A percentile compares a stretch with the other conserved stretches of the same genome.
Evolutionary conservation across 2,329 filamentous ascomycete species (phyloP).

Genomic region (Botrytis tulipae): DNA sequence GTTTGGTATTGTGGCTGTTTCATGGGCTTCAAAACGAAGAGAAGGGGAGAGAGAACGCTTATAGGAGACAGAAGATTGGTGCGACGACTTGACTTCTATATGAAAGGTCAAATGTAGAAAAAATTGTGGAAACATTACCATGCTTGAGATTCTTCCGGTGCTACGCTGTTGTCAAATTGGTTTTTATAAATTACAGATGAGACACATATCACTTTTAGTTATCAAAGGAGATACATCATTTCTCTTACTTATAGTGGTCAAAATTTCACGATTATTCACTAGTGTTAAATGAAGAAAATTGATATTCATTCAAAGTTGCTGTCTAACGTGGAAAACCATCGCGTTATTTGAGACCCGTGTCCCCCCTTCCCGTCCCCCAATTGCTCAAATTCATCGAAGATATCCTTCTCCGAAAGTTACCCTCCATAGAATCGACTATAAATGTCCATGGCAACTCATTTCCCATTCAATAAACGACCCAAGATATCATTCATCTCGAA

Average conservation of each 20-base stretch:
- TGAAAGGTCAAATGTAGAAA: too few species aligned
- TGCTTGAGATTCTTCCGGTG: neutral
- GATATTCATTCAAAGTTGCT: too few species aligned
- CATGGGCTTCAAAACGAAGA: neutral
- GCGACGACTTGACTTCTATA: fast-evolving
- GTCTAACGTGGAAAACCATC: neutral
- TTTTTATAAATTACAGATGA: neutral
- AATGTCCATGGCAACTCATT: neutral
- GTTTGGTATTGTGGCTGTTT: neutral
- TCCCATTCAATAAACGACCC: neutral
- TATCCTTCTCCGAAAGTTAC: neutral
- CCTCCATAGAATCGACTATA: too few species aligned
- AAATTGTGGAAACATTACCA: too few species aligned
- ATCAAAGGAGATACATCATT: neutral
- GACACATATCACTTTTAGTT: neutral
- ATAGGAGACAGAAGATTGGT: fast-evolving
- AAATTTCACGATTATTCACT: too few species aligned
- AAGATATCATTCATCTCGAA: neutral
- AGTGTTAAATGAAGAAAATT: neutral
- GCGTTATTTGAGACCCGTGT: neutral
- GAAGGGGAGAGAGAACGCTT: fast-evolving
- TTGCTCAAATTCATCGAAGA: neutral
- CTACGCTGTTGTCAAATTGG: too few species aligned
- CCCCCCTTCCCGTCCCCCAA: neutral
- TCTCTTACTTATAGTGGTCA: neutral